These are phyloP conservation scores for Rhizopus arrhizus DNA, from an alignment of 371 early-diverging fungal species.

Conservation along the genomic window DNA sequence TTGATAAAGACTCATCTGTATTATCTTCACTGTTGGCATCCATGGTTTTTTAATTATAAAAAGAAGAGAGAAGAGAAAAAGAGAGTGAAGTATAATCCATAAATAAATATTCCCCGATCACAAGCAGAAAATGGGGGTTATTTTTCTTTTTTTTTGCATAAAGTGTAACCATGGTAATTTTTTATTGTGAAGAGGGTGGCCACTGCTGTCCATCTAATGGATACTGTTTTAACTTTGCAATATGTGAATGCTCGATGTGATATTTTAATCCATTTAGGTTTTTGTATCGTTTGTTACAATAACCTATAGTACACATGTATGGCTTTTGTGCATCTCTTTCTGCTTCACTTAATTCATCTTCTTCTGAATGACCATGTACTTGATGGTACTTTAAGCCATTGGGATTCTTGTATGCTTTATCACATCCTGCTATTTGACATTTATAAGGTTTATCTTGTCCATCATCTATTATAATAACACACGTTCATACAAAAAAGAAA, in stretches of 20 bases:
- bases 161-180: neutral
- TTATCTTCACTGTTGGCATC: no score
- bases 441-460: constrained; percentile 37
- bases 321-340: constrained; percentile 72
- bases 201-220: constrained; percentile 3
- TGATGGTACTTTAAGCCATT: constrained; percentile 97
- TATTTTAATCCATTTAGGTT: constrained; percentile 96
- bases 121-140: neutral
- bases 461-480: constrained; percentile 13
- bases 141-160: neutral
- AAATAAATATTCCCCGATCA: neutral
- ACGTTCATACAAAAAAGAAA: constrained; percentile 6
- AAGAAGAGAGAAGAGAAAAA: neutral
- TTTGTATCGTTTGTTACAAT: constrained; percentile 39
- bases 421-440: constrained; percentile 69
- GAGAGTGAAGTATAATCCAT: neutral
- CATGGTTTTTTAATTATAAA: neutral
- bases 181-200: neutral
- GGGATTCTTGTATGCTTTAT: constrained; percentile 95
- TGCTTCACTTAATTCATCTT: constrained; percentile 46
- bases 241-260: constrained; percentile 85
- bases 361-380: constrained; percentile 74
- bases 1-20: no score
- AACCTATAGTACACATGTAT: constrained; percentile 43
- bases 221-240: constrained; percentile 28